Conservation (phyloP, 2,329 filamentous ascomycete genomes). For the Magnaporthiopsis rhizophila region DNA sequence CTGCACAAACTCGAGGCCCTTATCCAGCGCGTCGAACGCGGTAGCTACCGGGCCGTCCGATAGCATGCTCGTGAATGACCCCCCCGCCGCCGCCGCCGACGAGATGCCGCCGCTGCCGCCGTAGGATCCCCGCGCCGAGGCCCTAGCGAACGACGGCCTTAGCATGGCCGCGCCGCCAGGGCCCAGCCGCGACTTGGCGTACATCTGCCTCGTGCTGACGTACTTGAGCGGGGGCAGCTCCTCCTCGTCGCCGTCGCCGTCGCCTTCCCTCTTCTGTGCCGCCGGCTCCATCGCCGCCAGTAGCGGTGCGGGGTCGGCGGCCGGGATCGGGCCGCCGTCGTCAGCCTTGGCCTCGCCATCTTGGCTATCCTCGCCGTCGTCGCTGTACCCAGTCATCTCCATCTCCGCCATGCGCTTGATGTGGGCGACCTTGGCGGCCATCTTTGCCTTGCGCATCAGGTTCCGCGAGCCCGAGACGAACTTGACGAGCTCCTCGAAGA, state of each 20-base stretch:
- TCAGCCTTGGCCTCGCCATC: conserved; percentile 7
- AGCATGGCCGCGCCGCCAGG: conserved; percentile 17
- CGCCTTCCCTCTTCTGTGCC: conserved; percentile 4
- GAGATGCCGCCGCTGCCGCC: conserved; percentile 1
- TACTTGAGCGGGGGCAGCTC: conserved; percentile 28
- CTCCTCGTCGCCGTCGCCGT: conserved; percentile 16
- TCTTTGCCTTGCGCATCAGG: conserved; percentile 78
- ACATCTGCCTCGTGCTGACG: conserved; percentile 30
- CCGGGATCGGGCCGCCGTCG: not conserved
- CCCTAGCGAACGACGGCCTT: conserved; percentile 18
- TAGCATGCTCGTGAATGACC: not conserved
- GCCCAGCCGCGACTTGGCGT: conserved; percentile 16
- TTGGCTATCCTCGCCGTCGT: conserved; percentile 27
- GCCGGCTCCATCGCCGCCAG: conserved; percentile 10
- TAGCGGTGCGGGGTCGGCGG: not conserved
- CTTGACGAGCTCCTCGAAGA: conserved; percentile 75
- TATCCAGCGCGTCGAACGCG: conserved; percentile 68
- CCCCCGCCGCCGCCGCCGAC: conserved; percentile 13
- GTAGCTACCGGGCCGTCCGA: conserved; percentile 28
- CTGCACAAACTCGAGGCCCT: conserved; percentile 71
- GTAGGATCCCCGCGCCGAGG: conserved; percentile 11
- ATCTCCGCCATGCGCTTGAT: conserved; percentile 53
- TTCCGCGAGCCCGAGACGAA: conserved; percentile 75
- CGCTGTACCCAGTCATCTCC: conserved; percentile 45
- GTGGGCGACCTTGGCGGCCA: conserved; percentile 66